Evolutionary conservation across 805 yeast species (phyloP), one percentile per base, ranked within the genome.

Genomic region (Yamadazyma endophytica): DNA sequence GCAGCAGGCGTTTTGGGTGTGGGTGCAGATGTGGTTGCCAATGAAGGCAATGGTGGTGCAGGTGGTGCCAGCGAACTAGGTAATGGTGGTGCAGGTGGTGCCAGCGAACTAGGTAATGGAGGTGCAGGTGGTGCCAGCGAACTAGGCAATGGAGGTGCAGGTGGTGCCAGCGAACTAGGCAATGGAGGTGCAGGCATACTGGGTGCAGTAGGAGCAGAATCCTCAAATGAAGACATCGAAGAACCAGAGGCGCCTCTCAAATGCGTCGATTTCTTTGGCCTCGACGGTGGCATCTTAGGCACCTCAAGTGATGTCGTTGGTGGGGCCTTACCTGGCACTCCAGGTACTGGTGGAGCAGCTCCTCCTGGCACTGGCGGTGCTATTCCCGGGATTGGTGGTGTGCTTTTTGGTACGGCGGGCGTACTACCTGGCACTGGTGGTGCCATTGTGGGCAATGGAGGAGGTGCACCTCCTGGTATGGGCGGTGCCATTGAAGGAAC

Each of bases 231-330:
- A 5, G 47, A 37, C 11, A 20, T 27, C 5, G 52, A 33, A 5
- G 57, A 46, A 8, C 29, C 26, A 11, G 55, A 40, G 6, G 39
- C 28, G 13, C 47, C 33, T 36, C 50, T 51, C 39, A 59, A 41
- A 43, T 64, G 70, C 2, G 51, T 36, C 24, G 64, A 56, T 38
- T 64, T 64, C 40, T 50, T 55, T 16, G 71, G 71, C 27, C 70
- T 50, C 17, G 47, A 49, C 2, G 68, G 68, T 1, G 71, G 71
- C 29, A 62, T 28, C 28, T 54, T 59, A 4, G 70, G 68, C 16
- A 37, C 40, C 20, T 40, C 44, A 17, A 29, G 32, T 26, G 19
- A 32, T 14, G 36, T 15, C 4, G 24, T 21, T n/a, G n/a, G n/a
- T n/a, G n/a, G n/a, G n/a, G n/a, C n/a, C n/a, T n/a, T n/a, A n/a